Base-by-base conservation (phyloP, 768 basidiomycete genomes). In the Nevesoporus exiguus region DNA sequence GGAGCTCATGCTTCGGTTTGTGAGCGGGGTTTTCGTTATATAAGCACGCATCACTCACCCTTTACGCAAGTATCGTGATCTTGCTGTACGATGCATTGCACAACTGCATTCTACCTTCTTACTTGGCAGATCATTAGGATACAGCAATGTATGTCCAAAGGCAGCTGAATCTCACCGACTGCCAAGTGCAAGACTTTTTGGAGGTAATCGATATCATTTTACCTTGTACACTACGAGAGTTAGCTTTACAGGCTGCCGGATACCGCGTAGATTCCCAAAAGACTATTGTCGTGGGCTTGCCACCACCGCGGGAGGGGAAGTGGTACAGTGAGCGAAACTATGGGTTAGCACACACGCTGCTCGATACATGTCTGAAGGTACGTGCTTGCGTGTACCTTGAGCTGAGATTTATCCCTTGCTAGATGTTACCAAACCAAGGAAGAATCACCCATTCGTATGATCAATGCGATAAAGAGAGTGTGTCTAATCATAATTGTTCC, bases 351-450 rank as follows among this genome's bases (percentile, higher is more conserved):
- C 69, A 75, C 47, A 78, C 73, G 5, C 55, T 79, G 7, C 64
- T 74, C 0, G 64, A 62, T 31, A 59, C 67, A 13, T 72, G 74
- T 49, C 61, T 79, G n/a, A 59, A 65, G 41, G 79, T 77, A 56
- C 47, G 65, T 9, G 17, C 21, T 34, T 31, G 22, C 27, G 5
- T 45, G 9, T 30, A 25, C 3, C 43, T 40, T 3, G 52, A 5
- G 14, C 34, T 27, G 15, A 22, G 8, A 25, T 27, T 40, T 5
- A 50, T 11, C 45, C 2, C 6, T 33, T 43, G 29, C 25, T 19
- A 79, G 78, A 74, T 78, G 67, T 61, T 80, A 33, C 78, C 78
- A 2, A 77, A 75, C 47, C 52, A 62, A 37, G 75, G 76, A 1
- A 59, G 63, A 10, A 58, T 72, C 22, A 57, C 67, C 17, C 66